Conservation (phyloP, 1,284 basidiomycete genomes). For the Boletus coffeatus region DNA sequence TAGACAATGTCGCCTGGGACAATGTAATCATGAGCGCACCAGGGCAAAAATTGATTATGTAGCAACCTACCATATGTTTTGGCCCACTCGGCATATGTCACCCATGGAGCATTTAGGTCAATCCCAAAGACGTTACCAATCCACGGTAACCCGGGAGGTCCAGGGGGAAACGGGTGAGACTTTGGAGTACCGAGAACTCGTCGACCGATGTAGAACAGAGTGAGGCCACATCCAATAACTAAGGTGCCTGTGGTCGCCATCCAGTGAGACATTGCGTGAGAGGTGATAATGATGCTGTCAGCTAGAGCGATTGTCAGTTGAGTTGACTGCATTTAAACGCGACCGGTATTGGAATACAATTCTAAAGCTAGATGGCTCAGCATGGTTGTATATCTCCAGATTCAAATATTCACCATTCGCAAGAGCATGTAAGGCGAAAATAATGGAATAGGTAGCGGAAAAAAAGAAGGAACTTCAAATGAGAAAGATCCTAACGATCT, state of each 20-base stretch:
- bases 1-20: not conserved
- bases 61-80: slow-evolving; percentile 11
- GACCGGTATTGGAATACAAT: not conserved
- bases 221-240: too few relatives aligned
- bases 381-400: not conserved
- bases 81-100: slow-evolving; percentile 9
- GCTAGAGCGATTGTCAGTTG: too few relatives aligned
- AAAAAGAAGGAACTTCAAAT: not conserved
- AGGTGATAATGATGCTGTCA: too few relatives aligned
- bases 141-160: slow-evolving; percentile 10
- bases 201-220: not conserved
- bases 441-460: not conserved
- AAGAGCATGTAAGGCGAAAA: not conserved
- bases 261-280: too few relatives aligned
- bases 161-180: slow-evolving; percentile 4
- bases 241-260: too few relatives aligned
- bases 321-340: not conserved
- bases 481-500: not conserved
- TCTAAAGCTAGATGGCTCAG: not conserved
- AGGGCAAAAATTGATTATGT: too few relatives aligned
- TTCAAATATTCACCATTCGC: not conserved
- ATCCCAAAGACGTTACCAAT: slow-evolving; percentile 7
- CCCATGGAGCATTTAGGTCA: slow-evolving; percentile 4
- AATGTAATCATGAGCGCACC: not conserved
- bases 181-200: not conserved